Base-by-base conservation (phyloP, 176 grass and related monocot species). In the Triticum dicoccoides region DNA sequence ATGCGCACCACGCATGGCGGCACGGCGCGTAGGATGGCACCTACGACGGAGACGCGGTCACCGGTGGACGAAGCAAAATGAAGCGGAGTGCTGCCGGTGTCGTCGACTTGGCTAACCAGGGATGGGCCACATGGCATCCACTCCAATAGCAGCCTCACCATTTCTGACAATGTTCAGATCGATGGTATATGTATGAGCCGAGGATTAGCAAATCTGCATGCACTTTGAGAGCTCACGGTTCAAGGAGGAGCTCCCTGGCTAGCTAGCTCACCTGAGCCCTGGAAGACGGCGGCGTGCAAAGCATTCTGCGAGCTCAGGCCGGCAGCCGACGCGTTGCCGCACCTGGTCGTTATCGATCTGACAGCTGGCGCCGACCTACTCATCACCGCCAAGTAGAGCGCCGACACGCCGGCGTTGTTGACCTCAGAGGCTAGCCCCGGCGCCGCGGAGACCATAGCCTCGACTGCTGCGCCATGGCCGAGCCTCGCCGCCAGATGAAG, bases 271-370 rank as follows among this genome's bases (percentile, higher is more conserved):
- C 25, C 24, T 21, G 11, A 21, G 1, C 41, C 61, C 24, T 12
- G 39, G 44, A 88, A 35, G 29, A 89, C 82, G 30, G 87, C 76
- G 0, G 87, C 82, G 34, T 89, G 87, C 5, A 89, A 38, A 35
- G 87, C 67, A 4, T 66, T 85, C 30, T 79, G 82, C 6, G 49
- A 65, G 37, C 58, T 38, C 1, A 65, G 76, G 13, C 87, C 87
- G 12, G 3, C 35, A 5, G 34, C 32, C n/a, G 56, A 76, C 1
- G 42, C 14, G 0, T 84, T 38, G 1, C 5, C 2, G 38, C 9
- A 14, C 9, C 6, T 14, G 21, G 5, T 37, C 11, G 32, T 23
- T 4, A 89, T 64, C 9, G 38, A 54, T 37, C 20, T 64, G 1
- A 65, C 65, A 13, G 69, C 72, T 0, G 12, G 4, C 32, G 5